A percentile compares a stretch with the other conserved stretches of the same genome.
Evolutionary conservation across 192 early-diverging fungal genomes (phyloP).

Genomic region (Backusella westeae): DNA sequence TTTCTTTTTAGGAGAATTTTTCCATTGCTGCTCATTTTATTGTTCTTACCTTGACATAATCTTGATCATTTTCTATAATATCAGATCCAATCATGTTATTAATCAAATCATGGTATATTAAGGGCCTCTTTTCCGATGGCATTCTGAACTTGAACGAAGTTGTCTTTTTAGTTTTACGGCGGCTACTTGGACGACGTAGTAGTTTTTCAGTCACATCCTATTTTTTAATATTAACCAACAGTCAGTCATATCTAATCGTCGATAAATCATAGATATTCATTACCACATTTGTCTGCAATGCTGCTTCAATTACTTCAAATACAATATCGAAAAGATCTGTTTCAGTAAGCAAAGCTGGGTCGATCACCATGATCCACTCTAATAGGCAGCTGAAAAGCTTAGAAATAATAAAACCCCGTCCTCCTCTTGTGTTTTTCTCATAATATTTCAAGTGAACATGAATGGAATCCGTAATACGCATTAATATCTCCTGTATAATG

Average conservation of each 20-base stretch:
- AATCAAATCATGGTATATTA: slow-evolving; percentile 13
- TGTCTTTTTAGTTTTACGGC: slow-evolving; percentile 18
- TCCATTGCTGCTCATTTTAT: background rate
- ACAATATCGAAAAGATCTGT: slow-evolving; percentile 64
- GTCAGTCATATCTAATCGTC: background rate
- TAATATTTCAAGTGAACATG: slow-evolving; percentile 63
- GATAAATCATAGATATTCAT: background rate
- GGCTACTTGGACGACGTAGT: slow-evolving; percentile 16
- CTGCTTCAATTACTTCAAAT: slow-evolving; percentile 68
- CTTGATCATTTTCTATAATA: slow-evolving; percentile 20
- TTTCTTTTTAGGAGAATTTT: background rate
- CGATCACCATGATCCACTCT: slow-evolving; percentile 73
- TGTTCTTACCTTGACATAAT: slow-evolving; percentile 29
- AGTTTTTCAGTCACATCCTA: slow-evolving; percentile 34
- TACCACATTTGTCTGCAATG: slow-evolving; percentile 30
- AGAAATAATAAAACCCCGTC: slow-evolving; percentile 52
- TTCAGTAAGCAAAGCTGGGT: slow-evolving; percentile 55
- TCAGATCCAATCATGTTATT: slow-evolving; percentile 11
- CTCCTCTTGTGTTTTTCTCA: slow-evolving; percentile 37
- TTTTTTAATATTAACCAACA: background rate
- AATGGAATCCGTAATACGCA: slow-evolving; percentile 64
- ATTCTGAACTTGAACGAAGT: slow-evolving; percentile 31
- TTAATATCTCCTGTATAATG: slow-evolving; percentile 57
- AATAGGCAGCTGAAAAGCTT: slow-evolving; percentile 67
- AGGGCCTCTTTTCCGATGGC: slow-evolving; percentile 23